Conservation (phyloP, 139 green algal genomes). For the Nannochloris sp. region DNA sequence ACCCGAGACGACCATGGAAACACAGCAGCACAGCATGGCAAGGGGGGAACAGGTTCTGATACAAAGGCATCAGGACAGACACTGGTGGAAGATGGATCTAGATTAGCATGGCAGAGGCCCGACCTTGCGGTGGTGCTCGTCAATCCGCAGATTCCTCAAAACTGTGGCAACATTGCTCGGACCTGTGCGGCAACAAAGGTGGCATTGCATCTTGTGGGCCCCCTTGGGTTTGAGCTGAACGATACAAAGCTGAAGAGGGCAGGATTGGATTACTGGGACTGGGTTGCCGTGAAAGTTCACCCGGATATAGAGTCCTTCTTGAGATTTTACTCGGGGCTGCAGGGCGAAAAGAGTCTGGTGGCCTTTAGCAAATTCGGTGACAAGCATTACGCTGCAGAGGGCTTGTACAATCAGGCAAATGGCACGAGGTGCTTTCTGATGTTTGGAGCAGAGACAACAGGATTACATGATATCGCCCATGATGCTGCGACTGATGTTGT, state of each 20-base stretch:
- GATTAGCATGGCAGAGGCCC: constrained; percentile 27
- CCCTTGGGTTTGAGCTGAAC: constrained; percentile 72
- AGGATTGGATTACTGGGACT: constrained; percentile 80
- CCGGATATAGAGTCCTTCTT: constrained; percentile 57
- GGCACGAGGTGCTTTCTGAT: constrained; percentile 34
- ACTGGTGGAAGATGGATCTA: background rate
- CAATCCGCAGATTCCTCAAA: constrained; percentile 64
- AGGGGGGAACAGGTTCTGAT: no score
- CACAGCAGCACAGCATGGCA: no score
- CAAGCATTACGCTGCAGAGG: constrained; percentile 43
- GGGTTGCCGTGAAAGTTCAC: constrained; percentile 65
- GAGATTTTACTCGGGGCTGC: constrained; percentile 30
- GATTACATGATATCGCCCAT: constrained; percentile 61
- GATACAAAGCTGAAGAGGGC: constrained; percentile 67
- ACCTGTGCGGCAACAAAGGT: constrained; percentile 63
- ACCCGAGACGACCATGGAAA: no score
- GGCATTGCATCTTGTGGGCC: constrained; percentile 71
- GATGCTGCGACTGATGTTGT: constrained; percentile 42
- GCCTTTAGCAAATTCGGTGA: constrained; percentile 65
- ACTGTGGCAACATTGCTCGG: constrained; percentile 57
- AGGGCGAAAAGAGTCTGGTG: constrained; percentile 46
- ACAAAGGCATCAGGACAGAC: background rate
- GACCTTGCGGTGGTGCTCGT: constrained; percentile 69
- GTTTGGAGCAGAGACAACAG: constrained; percentile 67
- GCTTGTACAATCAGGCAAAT: constrained; percentile 45